Percentiles rank a stretch among this genome's conserved stretches.
phyloP scores from a whole-genome alignment of 768 basidiomycete genomes.

The Suillus americanus region DNA sequence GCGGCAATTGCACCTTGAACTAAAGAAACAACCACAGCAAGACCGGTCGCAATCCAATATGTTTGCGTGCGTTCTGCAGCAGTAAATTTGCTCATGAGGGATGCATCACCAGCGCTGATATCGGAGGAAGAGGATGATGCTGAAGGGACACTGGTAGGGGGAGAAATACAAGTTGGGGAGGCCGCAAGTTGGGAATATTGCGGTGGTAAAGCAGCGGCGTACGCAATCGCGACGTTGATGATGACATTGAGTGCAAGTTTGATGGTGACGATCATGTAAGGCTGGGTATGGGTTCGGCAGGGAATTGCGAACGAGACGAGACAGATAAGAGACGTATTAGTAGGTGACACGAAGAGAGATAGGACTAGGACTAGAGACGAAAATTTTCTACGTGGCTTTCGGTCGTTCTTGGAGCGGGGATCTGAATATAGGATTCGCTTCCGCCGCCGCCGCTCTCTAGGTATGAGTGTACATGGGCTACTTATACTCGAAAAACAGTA shows the following conservation, averaged over 20 bases:
- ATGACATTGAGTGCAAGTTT: background rate
- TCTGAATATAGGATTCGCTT: no score
- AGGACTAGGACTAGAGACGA: no score
- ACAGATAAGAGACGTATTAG: no score
- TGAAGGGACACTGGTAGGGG: background rate
- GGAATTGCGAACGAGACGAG: no score
- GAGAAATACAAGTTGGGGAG: background rate
- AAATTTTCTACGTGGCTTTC: no score
- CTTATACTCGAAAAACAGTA: no score
- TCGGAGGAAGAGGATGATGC: background rate
- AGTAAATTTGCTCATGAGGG: background rate
- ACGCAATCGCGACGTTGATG: background rate
- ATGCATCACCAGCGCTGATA: background rate
- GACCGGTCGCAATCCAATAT: constrained; percentile 1
- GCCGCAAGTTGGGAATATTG: background rate
- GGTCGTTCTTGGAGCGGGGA: no score
- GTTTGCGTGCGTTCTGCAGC: background rate
- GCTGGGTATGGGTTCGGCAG: no score
- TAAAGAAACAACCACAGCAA: background rate
- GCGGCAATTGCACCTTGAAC: background rate
- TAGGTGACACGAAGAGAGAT: no score
- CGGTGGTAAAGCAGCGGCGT: background rate
- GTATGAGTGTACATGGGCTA: no score
- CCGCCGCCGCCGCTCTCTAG: no score
- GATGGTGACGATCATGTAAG: background rate